Percentiles rank a stretch among this genome's conserved stretches.
Conservation (phyloP, 2,329 filamentous ascomycete species). For the Orbilia ellipsospora region DNA sequence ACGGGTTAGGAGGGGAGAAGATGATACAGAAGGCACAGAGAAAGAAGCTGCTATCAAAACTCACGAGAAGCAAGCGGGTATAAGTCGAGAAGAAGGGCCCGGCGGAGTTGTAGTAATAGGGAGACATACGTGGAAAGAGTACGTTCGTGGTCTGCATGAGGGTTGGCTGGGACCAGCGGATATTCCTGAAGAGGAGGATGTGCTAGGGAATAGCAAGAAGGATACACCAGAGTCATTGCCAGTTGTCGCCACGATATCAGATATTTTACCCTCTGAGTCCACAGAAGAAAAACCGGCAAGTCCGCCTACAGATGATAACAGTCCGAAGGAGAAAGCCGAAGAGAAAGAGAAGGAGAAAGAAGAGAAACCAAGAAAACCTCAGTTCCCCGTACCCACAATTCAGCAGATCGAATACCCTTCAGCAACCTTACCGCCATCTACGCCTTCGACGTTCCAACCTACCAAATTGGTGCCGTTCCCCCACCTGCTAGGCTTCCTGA, state of each 20-base stretch:
- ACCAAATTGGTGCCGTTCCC: conserved; percentile 80
- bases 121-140: conserved; percentile 96
- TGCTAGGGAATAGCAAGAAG: conserved; percentile 38
- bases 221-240: conserved; percentile 60
- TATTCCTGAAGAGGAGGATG: conserved; percentile 64
- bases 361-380: conserved; percentile 70
- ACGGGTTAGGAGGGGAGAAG: conserved; percentile 72
- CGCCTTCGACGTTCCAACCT: conserved; percentile 78
- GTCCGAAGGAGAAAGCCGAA: conserved; percentile 59
- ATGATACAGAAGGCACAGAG: conserved; percentile 63
- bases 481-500: conserved; percentile 90
- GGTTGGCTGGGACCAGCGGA: conserved; percentile 92
- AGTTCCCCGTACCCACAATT: conserved; percentile 79
- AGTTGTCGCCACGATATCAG: conserved; percentile 56
- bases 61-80: conserved; percentile 73
- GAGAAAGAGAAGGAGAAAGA: conserved; percentile 62
- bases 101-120: conserved; percentile 89
- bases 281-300: conserved; percentile 58
- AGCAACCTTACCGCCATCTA: conserved; percentile 72
- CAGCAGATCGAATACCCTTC: conserved; percentile 76
- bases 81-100: conserved; percentile 77
- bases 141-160: conserved; percentile 90
- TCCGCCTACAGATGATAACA: conserved; percentile 56
- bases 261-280: conserved; percentile 52
- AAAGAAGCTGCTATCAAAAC: conserved; percentile 71